Conservation (phyloP, 805 yeast genomes). For the Pichia gijzeniarum region DNA sequence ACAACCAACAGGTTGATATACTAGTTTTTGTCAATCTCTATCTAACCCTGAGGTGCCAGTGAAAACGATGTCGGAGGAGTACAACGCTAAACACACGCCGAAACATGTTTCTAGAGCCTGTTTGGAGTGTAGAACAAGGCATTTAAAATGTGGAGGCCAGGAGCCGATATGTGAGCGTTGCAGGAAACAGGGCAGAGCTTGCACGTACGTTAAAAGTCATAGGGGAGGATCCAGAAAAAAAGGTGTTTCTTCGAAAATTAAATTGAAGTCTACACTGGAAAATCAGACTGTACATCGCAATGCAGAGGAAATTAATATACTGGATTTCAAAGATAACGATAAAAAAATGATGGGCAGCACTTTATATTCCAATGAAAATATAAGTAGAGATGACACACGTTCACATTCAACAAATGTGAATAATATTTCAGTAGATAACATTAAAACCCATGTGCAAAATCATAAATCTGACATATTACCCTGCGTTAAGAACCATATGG, state of each 20-base stretch:
- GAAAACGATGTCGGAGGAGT: background rate
- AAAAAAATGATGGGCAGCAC: background rate
- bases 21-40: too few species aligned
- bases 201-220: constrained; percentile 45
- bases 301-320: background rate
- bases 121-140: constrained; percentile 45
- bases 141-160: constrained; percentile 44
- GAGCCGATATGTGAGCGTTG: constrained; percentile 43
- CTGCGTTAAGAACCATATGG: constrained; percentile 24
- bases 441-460: background rate
- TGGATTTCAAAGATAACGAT: background rate
- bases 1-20: too few species aligned
- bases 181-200: constrained; percentile 28
- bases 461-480: constrained; percentile 21
- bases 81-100: background rate
- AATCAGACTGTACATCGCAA: background rate
- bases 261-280: constrained; percentile 1
- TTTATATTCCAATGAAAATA: background rate
- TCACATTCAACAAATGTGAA: background rate
- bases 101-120: constrained; percentile 44
- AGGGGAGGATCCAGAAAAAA: constrained; percentile 50
- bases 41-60: background rate
- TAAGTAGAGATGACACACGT: background rate
- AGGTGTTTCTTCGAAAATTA: constrained; percentile 33
- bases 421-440: too few species aligned